These are phyloP conservation scores for Hanseniaspora occidentalis DNA, from an alignment of 805 yeast species.

Conservation along the genomic window DNA sequence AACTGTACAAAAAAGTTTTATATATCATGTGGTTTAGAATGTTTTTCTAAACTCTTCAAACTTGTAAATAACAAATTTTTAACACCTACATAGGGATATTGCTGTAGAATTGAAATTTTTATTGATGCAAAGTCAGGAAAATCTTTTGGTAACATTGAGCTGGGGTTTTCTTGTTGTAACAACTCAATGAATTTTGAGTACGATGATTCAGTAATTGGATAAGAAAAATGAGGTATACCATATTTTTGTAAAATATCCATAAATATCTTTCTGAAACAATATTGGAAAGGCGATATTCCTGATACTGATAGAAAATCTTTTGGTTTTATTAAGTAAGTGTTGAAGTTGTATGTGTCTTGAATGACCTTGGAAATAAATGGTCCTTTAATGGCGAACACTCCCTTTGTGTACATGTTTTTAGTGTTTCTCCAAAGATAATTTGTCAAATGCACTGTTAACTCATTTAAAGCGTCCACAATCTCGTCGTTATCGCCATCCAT, in stretches of 20 bases:
- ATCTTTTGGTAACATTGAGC: not conserved
- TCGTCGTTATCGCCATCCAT: conserved; percentile 9
- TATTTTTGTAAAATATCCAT: conserved; percentile 7
- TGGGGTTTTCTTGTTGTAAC: not conserved
- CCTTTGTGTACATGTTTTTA: conserved; percentile 8
- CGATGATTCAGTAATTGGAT: conserved; percentile 13
- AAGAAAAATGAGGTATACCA: not conserved
- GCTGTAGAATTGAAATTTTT: conserved; percentile 31
- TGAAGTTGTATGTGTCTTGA: conserved; percentile 10
- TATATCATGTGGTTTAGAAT: conserved; percentile 8
- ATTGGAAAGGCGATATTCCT: conserved; percentile 18
- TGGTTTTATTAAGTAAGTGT: conserved; percentile 4
- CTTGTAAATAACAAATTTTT: conserved; percentile 40
- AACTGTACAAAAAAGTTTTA: not conserved
- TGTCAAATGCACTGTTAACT: conserved; percentile 17
- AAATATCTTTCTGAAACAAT: conserved; percentile 7
- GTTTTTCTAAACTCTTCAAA: conserved; percentile 33
- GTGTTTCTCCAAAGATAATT: conserved; percentile 23
- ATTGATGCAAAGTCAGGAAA: conserved; percentile 30
- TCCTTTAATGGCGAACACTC: conserved; percentile 14
- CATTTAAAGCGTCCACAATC: conserved; percentile 15
- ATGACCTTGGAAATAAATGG: conserved; percentile 11
- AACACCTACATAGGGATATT: conserved; percentile 39
- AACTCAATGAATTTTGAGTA: conserved; percentile 12
- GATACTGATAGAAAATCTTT: conserved; percentile 14